Percentiles rank a stretch among this genome's conserved stretches.
These are phyloP conservation scores for Sphagnum magellanicum DNA, from an alignment of 228 moss, liverwort and hornwort species.

Conservation along the genomic window DNA sequence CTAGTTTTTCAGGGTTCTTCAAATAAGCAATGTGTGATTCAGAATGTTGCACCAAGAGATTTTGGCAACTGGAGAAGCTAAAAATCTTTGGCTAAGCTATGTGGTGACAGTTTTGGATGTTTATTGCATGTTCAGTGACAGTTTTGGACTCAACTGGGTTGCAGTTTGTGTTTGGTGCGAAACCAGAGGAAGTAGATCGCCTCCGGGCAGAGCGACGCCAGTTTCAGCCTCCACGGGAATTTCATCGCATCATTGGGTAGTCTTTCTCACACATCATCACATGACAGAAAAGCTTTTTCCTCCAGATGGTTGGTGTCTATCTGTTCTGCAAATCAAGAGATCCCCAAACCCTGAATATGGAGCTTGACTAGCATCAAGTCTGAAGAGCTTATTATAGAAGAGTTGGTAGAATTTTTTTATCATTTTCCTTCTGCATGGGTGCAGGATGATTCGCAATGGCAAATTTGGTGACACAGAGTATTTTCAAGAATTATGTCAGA, in stretches of 20 bases:
- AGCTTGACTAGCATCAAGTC: too few species aligned
- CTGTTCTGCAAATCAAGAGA: neutral
- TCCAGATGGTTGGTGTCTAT: neutral
- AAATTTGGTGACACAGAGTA: slow-evolving; percentile 78
- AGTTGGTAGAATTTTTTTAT: neutral
- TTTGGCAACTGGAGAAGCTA: neutral
- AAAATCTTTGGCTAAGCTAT: neutral
- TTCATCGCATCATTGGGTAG: slow-evolving; percentile 76
- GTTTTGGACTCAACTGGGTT: neutral
- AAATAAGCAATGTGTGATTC: neutral
- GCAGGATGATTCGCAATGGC: slow-evolving; percentile 77
- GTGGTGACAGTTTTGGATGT: neutral
- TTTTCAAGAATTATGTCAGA: slow-evolving; percentile 70
- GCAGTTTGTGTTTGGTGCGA: slow-evolving; percentile 82
- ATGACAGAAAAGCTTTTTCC: too few species aligned
- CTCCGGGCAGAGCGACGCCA: slow-evolving; percentile 65
- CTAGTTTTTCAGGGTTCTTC: neutral
- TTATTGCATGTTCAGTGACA: slow-evolving; percentile 1
- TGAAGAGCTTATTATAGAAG: neutral
- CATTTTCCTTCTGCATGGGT: slow-evolving; percentile 6
- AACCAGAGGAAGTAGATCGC: slow-evolving; percentile 51
- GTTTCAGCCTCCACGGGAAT: slow-evolving; percentile 62
- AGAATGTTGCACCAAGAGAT: neutral
- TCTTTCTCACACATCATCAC: neutral
- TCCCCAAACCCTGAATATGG: neutral